phyloP scores from a whole-genome alignment of 305 asterid genomes.

The Fraxinus velutina region DNA sequence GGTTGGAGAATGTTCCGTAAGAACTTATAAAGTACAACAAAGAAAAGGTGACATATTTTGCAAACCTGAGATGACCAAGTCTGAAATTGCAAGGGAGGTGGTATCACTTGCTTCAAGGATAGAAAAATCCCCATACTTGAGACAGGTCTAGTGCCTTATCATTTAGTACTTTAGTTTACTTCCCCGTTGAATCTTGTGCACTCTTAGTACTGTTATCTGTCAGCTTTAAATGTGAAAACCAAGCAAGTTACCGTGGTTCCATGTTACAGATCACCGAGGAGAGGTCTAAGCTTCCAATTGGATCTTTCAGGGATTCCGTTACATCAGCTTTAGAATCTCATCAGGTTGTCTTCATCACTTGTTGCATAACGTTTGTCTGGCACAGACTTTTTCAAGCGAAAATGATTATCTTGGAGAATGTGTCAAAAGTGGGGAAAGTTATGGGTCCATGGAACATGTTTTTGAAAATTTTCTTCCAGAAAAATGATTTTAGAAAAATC shows the following conservation, averaged over 20 bases:
- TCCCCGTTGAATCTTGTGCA: background rate
- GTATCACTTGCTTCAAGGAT: conserved; percentile 49
- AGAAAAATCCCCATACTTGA: conserved; percentile 48
- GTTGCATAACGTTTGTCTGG: background rate
- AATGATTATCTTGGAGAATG: background rate
- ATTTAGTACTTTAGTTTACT: conserved; percentile 14
- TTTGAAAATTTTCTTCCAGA: background rate
- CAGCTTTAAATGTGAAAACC: conserved; percentile 1
- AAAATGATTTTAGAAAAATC: background rate
- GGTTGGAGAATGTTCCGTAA: conserved; percentile 34
- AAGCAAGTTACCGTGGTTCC: conserved; percentile 11
- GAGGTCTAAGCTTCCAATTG: conserved; percentile 86
- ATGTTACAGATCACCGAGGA: conserved; percentile 50
- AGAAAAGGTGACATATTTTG: conserved; percentile 58
- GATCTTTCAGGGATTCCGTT: conserved; percentile 68
- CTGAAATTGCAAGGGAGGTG: conserved; percentile 57
- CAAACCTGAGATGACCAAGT: conserved; percentile 46
- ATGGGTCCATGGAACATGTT: background rate
- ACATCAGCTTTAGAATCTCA: conserved; percentile 61
- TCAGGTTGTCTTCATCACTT: conserved; percentile 55
- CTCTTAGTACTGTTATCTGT: background rate
- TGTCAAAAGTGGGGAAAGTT: background rate
- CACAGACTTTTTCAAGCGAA: background rate
- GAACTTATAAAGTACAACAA: conserved; percentile 22
- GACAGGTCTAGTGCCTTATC: conserved; percentile 48